phyloP scores from a whole-genome alignment of 306 rosid species.

The Mimosa bimucronata region DNA sequence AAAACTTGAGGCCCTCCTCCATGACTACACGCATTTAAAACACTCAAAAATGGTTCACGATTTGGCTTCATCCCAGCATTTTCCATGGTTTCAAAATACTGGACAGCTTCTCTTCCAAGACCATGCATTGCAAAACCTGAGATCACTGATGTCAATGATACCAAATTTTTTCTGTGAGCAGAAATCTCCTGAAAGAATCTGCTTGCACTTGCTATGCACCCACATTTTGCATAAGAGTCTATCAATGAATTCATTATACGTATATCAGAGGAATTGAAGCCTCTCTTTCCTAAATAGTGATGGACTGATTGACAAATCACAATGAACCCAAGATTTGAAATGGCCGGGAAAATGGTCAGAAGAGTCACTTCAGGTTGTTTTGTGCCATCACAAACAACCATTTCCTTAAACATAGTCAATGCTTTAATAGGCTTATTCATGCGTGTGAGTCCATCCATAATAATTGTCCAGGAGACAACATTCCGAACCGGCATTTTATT shows the following conservation, averaged over 20 bases:
- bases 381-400: slow-evolving; percentile 54
- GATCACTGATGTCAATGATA: slow-evolving; percentile 71
- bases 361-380: slow-evolving; percentile 66
- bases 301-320: slow-evolving; percentile 60
- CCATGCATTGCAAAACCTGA: slow-evolving; percentile 76
- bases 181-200: slow-evolving; percentile 59
- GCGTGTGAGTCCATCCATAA: slow-evolving; percentile 65
- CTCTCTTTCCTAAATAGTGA: slow-evolving; percentile 68
- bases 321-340: slow-evolving; percentile 63
- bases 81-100: slow-evolving; percentile 59
- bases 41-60: slow-evolving; percentile 59
- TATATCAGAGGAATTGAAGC: slow-evolving; percentile 56
- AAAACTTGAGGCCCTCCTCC: slow-evolving; percentile 70
- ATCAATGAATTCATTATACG: slow-evolving; percentile 66
- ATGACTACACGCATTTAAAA: slow-evolving; percentile 76
- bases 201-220: slow-evolving; percentile 61
- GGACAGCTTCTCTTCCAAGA: slow-evolving; percentile 62
- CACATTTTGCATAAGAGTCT: slow-evolving; percentile 77
- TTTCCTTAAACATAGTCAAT: slow-evolving; percentile 51
- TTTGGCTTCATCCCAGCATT: slow-evolving; percentile 65
- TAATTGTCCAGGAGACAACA: slow-evolving; percentile 75
- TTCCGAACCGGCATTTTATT: slow-evolving; percentile 55
- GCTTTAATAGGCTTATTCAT: slow-evolving; percentile 56
- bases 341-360: slow-evolving; percentile 60
- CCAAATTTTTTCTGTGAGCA: slow-evolving; percentile 54